Evolutionary conservation across 129 eudicot species (phyloP).

Genomic region (Centrapalus pauciflorus): DNA sequence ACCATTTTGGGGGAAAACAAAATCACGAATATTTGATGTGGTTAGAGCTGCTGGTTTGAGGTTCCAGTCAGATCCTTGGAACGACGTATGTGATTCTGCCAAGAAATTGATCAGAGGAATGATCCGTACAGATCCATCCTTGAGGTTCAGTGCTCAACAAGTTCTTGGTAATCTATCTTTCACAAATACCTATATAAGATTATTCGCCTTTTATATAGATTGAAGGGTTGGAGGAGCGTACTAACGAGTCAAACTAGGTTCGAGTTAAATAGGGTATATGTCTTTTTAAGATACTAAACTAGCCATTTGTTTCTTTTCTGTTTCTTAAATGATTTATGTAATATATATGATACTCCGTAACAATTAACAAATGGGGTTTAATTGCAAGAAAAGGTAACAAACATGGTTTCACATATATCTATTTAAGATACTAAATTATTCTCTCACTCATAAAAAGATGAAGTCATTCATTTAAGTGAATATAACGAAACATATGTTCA

Average conservation of each 20-base stretch:
- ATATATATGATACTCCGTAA: constrained; percentile 55
- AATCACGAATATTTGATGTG: constrained; percentile 65
- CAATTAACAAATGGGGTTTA: too few relatives aligned
- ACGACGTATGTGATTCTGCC: constrained; percentile 51
- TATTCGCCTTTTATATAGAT: constrained; percentile 1
- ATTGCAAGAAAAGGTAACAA: too few relatives aligned
- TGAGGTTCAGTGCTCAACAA: constrained; percentile 64
- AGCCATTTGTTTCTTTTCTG: too few relatives aligned
- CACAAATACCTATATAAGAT: neutral
- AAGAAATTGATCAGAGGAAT: constrained; percentile 71
- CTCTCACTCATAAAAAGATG: too few relatives aligned
- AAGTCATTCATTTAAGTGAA: too few relatives aligned
- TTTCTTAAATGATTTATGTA: constrained; percentile 21
- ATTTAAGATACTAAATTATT: too few relatives aligned
- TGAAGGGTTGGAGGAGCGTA: too few relatives aligned
- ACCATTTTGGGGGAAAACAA: constrained; percentile 89
- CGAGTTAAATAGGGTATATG: too few relatives aligned
- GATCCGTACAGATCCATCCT: constrained; percentile 61
- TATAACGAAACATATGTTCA: too few relatives aligned
- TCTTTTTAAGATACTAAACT: too few relatives aligned
- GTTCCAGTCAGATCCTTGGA: constrained; percentile 65
- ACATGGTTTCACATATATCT: too few relatives aligned
- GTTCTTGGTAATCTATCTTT: constrained; percentile 63
- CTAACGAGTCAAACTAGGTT: too few relatives aligned
- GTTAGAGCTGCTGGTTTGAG: constrained; percentile 69